Evolutionary conservation across 148 eudicot species (phyloP), one percentile per base, ranked within the genome.

Genomic region (Pharnaceum exiguum): DNA sequence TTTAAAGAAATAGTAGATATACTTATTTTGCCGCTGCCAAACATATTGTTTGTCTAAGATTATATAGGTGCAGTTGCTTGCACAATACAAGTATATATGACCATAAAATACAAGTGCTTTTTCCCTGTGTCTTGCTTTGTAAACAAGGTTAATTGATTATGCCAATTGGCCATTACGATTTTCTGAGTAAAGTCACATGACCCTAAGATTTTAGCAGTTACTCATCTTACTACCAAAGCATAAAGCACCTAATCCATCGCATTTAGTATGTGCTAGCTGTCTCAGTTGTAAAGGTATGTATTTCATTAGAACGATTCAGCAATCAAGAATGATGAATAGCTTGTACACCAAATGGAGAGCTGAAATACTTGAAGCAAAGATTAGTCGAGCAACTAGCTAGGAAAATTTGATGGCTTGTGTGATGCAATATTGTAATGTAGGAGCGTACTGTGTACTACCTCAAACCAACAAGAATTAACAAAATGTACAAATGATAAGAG

Each of bases 151-250:
- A n/a, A 37, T 26, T 24, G 62, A 21, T 18, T 22, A 10, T 18
- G 49, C 22, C 26, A 46, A 57, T 5, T 37, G 25, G 26, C 7
- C 26, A 27, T 57, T 47, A n/a, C 45, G 16, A 30, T 29, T 19
- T 61, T 51, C 18, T 25, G 30, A 35, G 57, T 36, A 11, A 47
- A 54, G 60, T 37, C 23, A 54, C 73, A 61, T 61, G 51, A 46
- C 56, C 51, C 25, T 47, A 46, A 47, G 37, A 44, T 60, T 53
- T 35, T 44, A 50, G 36, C 46, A 27, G 48, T 45, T 31, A 54
- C 47, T 33, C 57, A 61, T 47, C 73, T 69, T 69, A 21, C 9
- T 27, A n/a, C n/a, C 56, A 36, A 68, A 69, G 73, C 67, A 55
- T n/a, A 68, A 40, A 18, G 10, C 3, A 19, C 22, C 16, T 5